Conservation (phyloP, 306 rosid species). For the Cucurbita pepo region DNA sequence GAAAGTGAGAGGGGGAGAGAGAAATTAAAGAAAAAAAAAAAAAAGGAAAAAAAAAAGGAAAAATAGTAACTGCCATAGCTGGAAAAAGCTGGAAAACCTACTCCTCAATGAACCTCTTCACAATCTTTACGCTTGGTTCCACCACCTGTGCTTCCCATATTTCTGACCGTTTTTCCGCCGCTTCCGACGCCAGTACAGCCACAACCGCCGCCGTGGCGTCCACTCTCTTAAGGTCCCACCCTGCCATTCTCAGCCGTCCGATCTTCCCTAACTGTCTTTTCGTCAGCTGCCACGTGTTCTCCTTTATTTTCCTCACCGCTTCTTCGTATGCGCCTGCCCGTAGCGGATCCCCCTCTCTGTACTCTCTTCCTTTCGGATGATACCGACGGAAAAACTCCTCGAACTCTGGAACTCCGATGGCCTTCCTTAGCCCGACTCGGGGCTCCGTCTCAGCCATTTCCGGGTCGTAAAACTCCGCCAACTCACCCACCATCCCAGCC, state of each 20-base stretch:
- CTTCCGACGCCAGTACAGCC: conserved; percentile 31
- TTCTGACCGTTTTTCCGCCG: conserved; percentile 28
- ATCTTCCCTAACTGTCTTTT: conserved; percentile 58
- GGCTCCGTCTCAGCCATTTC: conserved; percentile 3
- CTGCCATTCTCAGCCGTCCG: conserved; percentile 21
- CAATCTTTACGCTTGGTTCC: conserved; percentile 92
- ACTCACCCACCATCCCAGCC: conserved; percentile 70
- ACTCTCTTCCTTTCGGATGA: conserved; percentile 10
- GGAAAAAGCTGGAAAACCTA: conserved; percentile 33
- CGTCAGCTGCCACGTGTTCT: conserved; percentile 64
- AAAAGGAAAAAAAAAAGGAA: not conserved
- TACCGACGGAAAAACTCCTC: conserved; percentile 30
- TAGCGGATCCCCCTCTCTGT: conserved; percentile 12
- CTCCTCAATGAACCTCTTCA: conserved; percentile 75
- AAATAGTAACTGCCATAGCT: conserved; percentile 6
- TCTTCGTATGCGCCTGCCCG: conserved; percentile 37
- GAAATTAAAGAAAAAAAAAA: not conserved
- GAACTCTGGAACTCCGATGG: conserved; percentile 89
- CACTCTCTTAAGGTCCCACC: conserved; percentile 72
- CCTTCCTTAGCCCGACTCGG: conserved; percentile 47
- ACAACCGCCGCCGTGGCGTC: conserved; percentile 66
- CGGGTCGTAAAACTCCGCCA: conserved; percentile 49
- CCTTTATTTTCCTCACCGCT: conserved; percentile 58
- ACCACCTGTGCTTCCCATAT: conserved; percentile 58
- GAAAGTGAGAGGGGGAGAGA: not conserved